Evolutionary conservation across 768 basidiomycete species (phyloP).

Genomic region (Obba rivulosa): DNA sequence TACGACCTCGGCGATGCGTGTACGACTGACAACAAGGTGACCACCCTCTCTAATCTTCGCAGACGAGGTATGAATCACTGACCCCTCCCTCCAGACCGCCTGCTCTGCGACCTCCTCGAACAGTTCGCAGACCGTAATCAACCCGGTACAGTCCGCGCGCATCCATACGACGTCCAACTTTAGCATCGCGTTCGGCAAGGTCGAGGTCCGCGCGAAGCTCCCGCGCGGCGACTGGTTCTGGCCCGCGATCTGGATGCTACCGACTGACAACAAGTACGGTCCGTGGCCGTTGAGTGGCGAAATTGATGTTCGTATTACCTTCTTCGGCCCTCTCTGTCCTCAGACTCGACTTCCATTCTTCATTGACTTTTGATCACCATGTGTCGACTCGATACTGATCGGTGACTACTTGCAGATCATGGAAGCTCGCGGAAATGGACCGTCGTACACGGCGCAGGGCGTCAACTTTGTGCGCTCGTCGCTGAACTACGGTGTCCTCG

Average conservation of each 20-base stretch:
- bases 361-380: too few species aligned
- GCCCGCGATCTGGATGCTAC: slow-evolving; percentile 43
- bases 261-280: slow-evolving; percentile 40
- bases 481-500: slow-evolving; percentile 64
- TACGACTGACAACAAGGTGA: slow-evolving; percentile 13
- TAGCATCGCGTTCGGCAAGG: slow-evolving; percentile 49
- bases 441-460: slow-evolving; percentile 37
- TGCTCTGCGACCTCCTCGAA: slow-evolving; percentile 41
- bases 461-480: slow-evolving; percentile 47
- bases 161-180: slow-evolving; percentile 45
- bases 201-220: slow-evolving; percentile 47
- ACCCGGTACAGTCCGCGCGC: slow-evolving; percentile 50
- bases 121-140: slow-evolving; percentile 35
- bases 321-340: background rate
- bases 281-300: slow-evolving; percentile 51
- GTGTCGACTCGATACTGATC: background rate
- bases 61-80: slow-evolving; percentile 5
- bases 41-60: background rate
- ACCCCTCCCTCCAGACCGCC: slow-evolving; percentile 24
- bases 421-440: slow-evolving; percentile 47
- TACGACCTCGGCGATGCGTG: slow-evolving; percentile 13
- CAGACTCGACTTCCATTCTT: too few species aligned
- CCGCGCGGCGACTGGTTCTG: slow-evolving; percentile 41
- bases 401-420: slow-evolving; percentile 33
- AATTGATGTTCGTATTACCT: slow-evolving; percentile 47